Evolutionary conservation across 2,329 filamentous ascomycete species (phyloP), one percentile per base, ranked within the genome.

Genomic region (Periconia macrospinosa): DNA sequence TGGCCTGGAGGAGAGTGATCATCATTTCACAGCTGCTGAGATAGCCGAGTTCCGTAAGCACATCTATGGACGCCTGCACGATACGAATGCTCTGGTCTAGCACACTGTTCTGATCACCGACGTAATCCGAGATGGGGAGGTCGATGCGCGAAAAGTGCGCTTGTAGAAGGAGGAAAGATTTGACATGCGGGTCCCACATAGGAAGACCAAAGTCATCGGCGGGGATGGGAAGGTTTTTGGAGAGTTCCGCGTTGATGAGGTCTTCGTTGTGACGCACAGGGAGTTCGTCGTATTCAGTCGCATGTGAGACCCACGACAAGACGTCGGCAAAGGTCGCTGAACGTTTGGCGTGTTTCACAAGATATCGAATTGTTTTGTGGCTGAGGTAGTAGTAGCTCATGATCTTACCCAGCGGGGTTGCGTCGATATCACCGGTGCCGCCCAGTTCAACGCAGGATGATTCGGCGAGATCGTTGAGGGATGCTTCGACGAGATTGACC

Each of bases 311-410:
- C 93, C 92, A 97, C 5, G 87, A 86, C 1, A 99, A 80, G 0
- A 87, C 91, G 60, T 97, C 90, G 11, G 87, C 82, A 70, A 99
- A 95, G 1, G 83, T 85, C 1, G 90, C 91, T 17, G 86, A 78
- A 0, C 86, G 83, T 66, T 90, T 93, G 20, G 89, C 90, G 61
- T 93, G 83, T 45, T 85, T 82, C 58, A 90, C 85, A 7, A 99
- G 83, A 65, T 91, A 87, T 1, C 94, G 90, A 65, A 99, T 92
- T 0, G 94, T 99, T 75, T 90, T 90, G 78, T 99, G 94, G 0
- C 92, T 95, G 45, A 81, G 86, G 70, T 99, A 99, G 81, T 99
- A 99, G 81, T 97, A 99, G 73, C 90, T 96, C 91, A 97, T 97
- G 69, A 99, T 97, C 78, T 96, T 97, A 66, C 94, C 94, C 7